Base-by-base conservation (phyloP, 805 yeast species). In the Deakozyma indianensis region DNA sequence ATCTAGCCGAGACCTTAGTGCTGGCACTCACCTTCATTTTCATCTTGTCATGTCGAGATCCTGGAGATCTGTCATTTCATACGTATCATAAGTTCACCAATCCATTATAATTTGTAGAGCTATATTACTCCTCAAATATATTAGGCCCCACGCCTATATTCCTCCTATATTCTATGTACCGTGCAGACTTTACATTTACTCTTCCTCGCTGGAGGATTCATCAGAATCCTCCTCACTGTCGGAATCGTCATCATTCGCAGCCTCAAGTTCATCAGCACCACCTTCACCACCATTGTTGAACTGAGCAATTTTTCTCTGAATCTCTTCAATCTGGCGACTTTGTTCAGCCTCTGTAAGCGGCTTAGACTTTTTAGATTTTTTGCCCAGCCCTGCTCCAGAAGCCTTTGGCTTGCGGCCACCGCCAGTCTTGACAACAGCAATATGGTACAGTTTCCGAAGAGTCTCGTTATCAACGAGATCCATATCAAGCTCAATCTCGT, bases 401-500 rank as follows among this genome's bases (percentile, higher is more conserved):
- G 41, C 41, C 22, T 43, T 47, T 11, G 59, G 48, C 45, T 51
- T 48, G 43, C 42, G 44, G 23, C 50, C 56, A 5, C 50, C 49
- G n/a, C 24, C 42, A 16, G 5, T 23, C 14, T 29, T 23, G 35
- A 40, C 42, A 35, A 25, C 42, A 27, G 42, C 46, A 20, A 15
- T 21, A 20, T 35, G 80, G 70, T 87, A 90, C 51, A 92, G 69
- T 57, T 84, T 83, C 60, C 84, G 66, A 45, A 90, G 73, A 1
- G 96, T 88, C 38, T 75, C 68, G 52, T 85, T 86, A 56, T 85
- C 95, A 54, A 92, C 72, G 63, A 82, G 82, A 60, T 92, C 96
- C 79, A 92, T 83, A 63, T 92, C 98, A 49, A 92, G 73, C 68
- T 92, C 98, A 50, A 92, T 92, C 67, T 92, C 97, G 47, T 90